Percentiles rank a stretch among this genome's conserved stretches.
phyloP scores from a whole-genome alignment of 495 filamentous ascomycete species.

The Penicillium parvum region DNA sequence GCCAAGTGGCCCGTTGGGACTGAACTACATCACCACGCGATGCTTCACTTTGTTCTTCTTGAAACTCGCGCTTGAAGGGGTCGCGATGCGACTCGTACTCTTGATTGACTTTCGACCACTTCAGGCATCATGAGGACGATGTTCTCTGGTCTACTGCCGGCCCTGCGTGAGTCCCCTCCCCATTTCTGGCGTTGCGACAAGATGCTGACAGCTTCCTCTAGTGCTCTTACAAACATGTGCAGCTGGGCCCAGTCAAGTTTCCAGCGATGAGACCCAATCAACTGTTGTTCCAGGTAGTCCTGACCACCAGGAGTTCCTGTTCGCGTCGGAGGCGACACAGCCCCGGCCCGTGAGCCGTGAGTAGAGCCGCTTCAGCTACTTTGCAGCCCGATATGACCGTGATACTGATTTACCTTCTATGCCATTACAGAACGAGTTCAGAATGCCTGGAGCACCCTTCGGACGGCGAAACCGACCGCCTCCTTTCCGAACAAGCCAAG shows the following conservation, averaged over 20 bases:
- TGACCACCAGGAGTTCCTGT: slow-evolving; percentile 12
- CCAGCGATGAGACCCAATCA: slow-evolving; percentile 15
- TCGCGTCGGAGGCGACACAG: slow-evolving; percentile 16
- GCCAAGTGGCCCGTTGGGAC: slow-evolving; percentile 44
- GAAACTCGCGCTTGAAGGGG: slow-evolving; percentile 6
- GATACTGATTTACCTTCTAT: slow-evolving; percentile 2
- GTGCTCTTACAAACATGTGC: slow-evolving; percentile 35
- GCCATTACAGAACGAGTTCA: slow-evolving; percentile 31
- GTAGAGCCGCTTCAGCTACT: not conserved
- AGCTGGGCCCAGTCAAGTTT: slow-evolving; percentile 26
- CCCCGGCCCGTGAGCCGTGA: slow-evolving; percentile 32
- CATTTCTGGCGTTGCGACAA: slow-evolving; percentile 1
- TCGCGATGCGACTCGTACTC: slow-evolving; percentile 42
- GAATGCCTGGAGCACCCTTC: slow-evolving; percentile 33
- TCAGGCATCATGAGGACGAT: slow-evolving; percentile 41
- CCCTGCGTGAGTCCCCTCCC: slow-evolving; percentile 33
- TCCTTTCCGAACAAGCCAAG: slow-evolving; percentile 33
- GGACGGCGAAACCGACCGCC: slow-evolving; percentile 26
- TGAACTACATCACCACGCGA: slow-evolving; percentile 20
- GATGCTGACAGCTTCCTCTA: slow-evolving; percentile 29
- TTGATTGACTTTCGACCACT: slow-evolving; percentile 11
- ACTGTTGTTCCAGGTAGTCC: slow-evolving; percentile 17
- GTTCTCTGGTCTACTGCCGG: slow-evolving; percentile 35
- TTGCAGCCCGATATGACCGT: not conserved
- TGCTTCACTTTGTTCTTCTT: slow-evolving; percentile 3